Base-by-base conservation (phyloP, 2,329 filamentous ascomycete genomes). In the Camptophora hylomeconis region DNA sequence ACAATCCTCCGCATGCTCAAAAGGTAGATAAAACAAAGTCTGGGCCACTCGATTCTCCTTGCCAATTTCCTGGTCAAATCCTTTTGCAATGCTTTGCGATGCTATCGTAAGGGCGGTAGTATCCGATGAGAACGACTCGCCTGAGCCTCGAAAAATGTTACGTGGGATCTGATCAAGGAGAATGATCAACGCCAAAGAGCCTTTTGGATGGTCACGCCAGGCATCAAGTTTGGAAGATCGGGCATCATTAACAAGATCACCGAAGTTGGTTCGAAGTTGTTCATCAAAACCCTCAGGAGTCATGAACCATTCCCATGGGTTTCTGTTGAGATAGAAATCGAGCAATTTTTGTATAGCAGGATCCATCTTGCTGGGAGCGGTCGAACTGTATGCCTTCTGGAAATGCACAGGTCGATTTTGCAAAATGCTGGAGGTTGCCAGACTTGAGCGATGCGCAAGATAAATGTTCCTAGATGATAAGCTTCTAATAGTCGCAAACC, bases 161-260 rank as follows among this genome's bases (percentile, higher is more conserved):
- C 53, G 47, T 7, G 53, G 48, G 24, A 56, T 52, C 36, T 57
- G 52, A 36, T 57, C 52, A 5, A 56, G 47, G 2, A 56, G 47
- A n/a, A 57, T 39, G 20, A 56, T 46, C 8, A 55, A 39, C 5
- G 53, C 52, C 13, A 55, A 40, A 5, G 47, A 45, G 5, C 51
- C 48, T 9, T 30, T 43, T 11, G 29, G 46, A 23, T 7, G 35
- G 7, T 10, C 35, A 30, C 5, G 19, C 37, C 26, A 40, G 7
- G 10, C 20, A 18, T 49, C 42, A 1, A 47, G 36, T 3, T 31
- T 17, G 23, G 40, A 35, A 10, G 33, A 27, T 18, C 39, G 37
- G 7, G 46, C 46, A 5, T 38, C 34, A 14, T 41, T 20, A 26
- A 47, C 41, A 6, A 39, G 29, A 6, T 30, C 5, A 7, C 24